A percentile compares a stretch with the other conserved stretches of the same genome.
phyloP scores from a whole-genome alignment of 2,329 filamentous ascomycete genomes.

The Coniochaeta ligniaria region DNA sequence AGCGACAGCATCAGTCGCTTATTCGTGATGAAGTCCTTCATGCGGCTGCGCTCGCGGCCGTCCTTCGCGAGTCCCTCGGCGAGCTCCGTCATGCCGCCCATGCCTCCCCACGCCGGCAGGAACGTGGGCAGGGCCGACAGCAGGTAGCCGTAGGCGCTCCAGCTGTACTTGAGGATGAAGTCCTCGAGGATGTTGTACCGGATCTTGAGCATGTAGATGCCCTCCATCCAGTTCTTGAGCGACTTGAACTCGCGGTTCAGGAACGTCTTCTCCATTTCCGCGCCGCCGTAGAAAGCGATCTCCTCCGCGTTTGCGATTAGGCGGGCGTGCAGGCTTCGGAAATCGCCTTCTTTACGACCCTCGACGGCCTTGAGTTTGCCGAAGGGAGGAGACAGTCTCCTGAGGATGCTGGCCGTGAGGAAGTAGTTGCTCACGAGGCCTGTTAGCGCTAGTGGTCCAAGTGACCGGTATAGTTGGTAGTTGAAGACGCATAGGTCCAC shows the following conservation, averaged over 20 bases:
- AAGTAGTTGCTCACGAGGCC: slow-evolving; percentile 91
- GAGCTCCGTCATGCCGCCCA: slow-evolving; percentile 67
- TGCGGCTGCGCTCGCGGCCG: slow-evolving; percentile 71
- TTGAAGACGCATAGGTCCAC: slow-evolving; percentile 98
- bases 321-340: slow-evolving; percentile 81
- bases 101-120: slow-evolving; percentile 85
- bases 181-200: slow-evolving; percentile 98
- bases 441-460: slow-evolving; percentile 80
- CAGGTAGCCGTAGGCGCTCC: slow-evolving; percentile 95
- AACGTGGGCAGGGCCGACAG: slow-evolving; percentile 91
- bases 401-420: slow-evolving; percentile 81
- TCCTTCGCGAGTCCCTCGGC: slow-evolving; percentile 40
- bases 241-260: slow-evolving; percentile 89
- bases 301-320: slow-evolving; percentile 96
- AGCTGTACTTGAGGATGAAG: slow-evolving; percentile 96
- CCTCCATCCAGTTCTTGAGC: slow-evolving; percentile 94
- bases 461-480: slow-evolving; percentile 87
- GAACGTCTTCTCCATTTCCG: slow-evolving; percentile 90
- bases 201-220: slow-evolving; percentile 95
- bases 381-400: slow-evolving; percentile 86
- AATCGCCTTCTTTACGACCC: slow-evolving; percentile 90
- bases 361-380: slow-evolving; percentile 96
- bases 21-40: slow-evolving; percentile 99
- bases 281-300: slow-evolving; percentile 93
- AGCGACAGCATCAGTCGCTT: slow-evolving; percentile 96